Evolutionary conservation across 306 rosid species (phyloP).

Genomic region (Lablab purpureus): DNA sequence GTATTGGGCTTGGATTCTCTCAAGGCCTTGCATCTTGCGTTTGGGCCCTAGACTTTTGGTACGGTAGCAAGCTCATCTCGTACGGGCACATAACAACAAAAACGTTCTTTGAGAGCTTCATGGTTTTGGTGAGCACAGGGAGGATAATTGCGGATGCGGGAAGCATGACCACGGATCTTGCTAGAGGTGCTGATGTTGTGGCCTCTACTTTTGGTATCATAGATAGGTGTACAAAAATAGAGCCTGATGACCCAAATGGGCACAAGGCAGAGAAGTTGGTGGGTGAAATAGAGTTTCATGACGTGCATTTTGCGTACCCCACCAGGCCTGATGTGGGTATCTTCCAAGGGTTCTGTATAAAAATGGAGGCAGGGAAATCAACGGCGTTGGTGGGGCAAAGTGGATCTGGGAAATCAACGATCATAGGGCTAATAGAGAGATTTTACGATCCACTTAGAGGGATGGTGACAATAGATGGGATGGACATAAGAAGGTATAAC

Average conservation of each 20-base stretch:
- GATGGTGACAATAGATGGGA: slow-evolving; percentile 45
- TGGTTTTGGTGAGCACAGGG: slow-evolving; percentile 51
- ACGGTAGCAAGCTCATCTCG: slow-evolving; percentile 54
- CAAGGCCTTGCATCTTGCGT: slow-evolving; percentile 35
- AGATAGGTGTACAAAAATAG: slow-evolving; percentile 45
- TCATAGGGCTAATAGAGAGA: slow-evolving; percentile 60
- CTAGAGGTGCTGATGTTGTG: slow-evolving; percentile 48
- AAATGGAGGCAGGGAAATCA: slow-evolving; percentile 54
- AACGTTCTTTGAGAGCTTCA: slow-evolving; percentile 42
- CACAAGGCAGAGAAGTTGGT: slow-evolving; percentile 28
- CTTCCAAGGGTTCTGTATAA: slow-evolving; percentile 49
- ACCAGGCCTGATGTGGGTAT: slow-evolving; percentile 53
- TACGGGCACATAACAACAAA: slow-evolving; percentile 38
- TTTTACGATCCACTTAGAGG: slow-evolving; percentile 66
- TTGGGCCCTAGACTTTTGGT: slow-evolving; percentile 53
- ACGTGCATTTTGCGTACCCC: slow-evolving; percentile 59
- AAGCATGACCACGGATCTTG: slow-evolving; percentile 70
- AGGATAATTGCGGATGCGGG: slow-evolving; percentile 70
- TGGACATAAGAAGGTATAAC: slow-evolving; percentile 48
- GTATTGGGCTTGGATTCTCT: slow-evolving; percentile 52
- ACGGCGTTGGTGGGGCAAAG: slow-evolving; percentile 67
- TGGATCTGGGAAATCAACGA: slow-evolving; percentile 61
- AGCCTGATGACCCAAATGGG: slow-evolving; percentile 41
- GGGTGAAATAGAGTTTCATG: slow-evolving; percentile 46
- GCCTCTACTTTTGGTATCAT: slow-evolving; percentile 45